These are phyloP conservation scores for thale cress (Arabidopsis thaliana) DNA, from an alignment of 345 rosid species.

Conservation along the genomic window DNA sequence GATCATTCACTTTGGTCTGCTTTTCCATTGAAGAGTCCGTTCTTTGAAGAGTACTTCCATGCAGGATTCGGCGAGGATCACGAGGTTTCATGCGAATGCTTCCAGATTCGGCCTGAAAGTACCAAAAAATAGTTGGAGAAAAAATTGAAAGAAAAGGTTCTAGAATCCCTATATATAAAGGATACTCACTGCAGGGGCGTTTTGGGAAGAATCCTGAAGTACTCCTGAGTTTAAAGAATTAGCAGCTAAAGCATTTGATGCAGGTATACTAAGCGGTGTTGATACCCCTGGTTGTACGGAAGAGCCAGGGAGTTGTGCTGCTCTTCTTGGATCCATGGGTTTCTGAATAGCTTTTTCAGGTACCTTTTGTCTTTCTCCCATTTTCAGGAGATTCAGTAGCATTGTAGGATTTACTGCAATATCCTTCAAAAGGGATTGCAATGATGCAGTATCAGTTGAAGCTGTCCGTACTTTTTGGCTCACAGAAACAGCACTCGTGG, in stretches of 20 bases:
- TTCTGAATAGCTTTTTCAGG: slow-evolving; percentile 48
- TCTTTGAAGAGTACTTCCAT: slow-evolving; percentile 63
- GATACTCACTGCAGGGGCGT: slow-evolving; percentile 54
- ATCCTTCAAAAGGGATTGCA: slow-evolving; percentile 67
- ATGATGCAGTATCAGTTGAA: slow-evolving; percentile 44
- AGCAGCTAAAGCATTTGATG: slow-evolving; percentile 50
- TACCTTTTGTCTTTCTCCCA: slow-evolving; percentile 70
- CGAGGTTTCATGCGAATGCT: slow-evolving; percentile 95
- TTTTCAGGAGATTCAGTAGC: slow-evolving; percentile 69
- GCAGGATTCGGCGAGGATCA: slow-evolving; percentile 92
- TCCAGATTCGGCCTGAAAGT: slow-evolving; percentile 67
- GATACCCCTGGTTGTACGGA: slow-evolving; percentile 50
- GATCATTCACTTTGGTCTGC: slow-evolving; percentile 54
- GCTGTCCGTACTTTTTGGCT: slow-evolving; percentile 48
- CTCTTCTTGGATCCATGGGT: slow-evolving; percentile 48
- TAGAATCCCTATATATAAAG: slow-evolving; percentile 11
- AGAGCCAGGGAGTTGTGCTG: slow-evolving; percentile 51
- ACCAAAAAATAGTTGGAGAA: slow-evolving; percentile 24
- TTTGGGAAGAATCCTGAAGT: slow-evolving; percentile 53
- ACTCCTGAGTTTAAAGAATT: slow-evolving; percentile 56
- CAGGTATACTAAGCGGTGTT: slow-evolving; percentile 46
- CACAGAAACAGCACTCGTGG: slow-evolving; percentile 45
- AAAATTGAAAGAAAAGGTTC: background rate
- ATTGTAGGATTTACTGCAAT: slow-evolving; percentile 79
- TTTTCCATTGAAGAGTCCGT: slow-evolving; percentile 56